phyloP scores from a whole-genome alignment of 441 rosid genomes.

The Corymbia calophylla region DNA sequence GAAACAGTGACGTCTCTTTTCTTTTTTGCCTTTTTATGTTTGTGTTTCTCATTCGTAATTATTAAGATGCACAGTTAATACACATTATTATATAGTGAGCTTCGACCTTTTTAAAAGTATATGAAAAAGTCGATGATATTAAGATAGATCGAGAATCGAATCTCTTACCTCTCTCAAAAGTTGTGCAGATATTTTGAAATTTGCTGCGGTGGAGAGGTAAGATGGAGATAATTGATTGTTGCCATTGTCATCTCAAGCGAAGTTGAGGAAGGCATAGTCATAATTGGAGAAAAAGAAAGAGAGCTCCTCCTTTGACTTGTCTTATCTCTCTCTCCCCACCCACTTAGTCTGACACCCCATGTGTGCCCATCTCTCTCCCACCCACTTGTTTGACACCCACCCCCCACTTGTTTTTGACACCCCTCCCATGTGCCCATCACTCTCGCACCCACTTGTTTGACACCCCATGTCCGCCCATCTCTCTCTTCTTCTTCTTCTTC shows the following conservation, averaged over 20 bases:
- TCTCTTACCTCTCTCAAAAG: neutral
- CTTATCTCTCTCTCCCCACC: too few species aligned
- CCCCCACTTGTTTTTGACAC: too few species aligned
- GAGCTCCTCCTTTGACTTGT: too few species aligned
- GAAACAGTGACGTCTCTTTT: neutral
- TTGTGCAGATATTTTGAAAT: neutral
- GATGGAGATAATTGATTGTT: neutral
- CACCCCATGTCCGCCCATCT: too few species aligned
- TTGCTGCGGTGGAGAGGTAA: neutral
- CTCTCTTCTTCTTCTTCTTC: too few species aligned
- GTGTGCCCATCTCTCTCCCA: too few species aligned
- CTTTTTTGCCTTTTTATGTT: neutral
- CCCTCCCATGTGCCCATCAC: too few species aligned
- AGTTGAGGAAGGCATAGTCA: neutral
- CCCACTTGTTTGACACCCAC: too few species aligned
- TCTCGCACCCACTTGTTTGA: too few species aligned
- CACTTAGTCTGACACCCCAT: too few species aligned
- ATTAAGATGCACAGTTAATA: neutral
- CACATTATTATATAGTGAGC: neutral
- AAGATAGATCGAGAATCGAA: neutral
- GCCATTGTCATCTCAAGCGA: neutral
- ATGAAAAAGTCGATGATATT: neutral
- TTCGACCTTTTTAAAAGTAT: neutral
- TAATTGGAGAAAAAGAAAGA: too few species aligned
- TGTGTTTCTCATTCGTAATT: neutral